Evolutionary conservation across 2,329 filamentous ascomycete species (phyloP).

Genomic region (Microcyclospora tardicrescens): DNA sequence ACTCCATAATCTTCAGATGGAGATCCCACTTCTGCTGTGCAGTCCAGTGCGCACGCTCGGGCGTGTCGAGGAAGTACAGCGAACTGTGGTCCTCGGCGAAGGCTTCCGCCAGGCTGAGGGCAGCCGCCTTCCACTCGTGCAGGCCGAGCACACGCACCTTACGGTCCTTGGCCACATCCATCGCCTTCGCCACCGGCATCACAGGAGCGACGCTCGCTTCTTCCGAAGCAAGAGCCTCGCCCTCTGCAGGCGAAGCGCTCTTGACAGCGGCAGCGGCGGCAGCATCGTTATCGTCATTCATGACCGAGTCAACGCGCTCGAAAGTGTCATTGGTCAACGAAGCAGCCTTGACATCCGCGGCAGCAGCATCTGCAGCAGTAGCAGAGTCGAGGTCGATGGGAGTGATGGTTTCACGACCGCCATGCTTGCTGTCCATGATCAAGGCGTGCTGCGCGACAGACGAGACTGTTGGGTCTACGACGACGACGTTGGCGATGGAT

Average conservation of each 20-base stretch:
- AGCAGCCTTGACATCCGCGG: neutral
- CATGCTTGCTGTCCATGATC: slow-evolving; percentile 11
- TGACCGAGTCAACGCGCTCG: slow-evolving; percentile 5
- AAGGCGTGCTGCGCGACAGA: slow-evolving; percentile 23
- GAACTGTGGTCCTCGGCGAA: slow-evolving; percentile 65
- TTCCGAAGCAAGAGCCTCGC: too few relatives aligned
- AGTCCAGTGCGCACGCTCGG: slow-evolving; percentile 50
- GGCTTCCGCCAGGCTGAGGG: slow-evolving; percentile 58
- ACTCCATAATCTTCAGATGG: slow-evolving; percentile 65
- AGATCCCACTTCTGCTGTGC: slow-evolving; percentile 61
- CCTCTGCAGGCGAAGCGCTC: too few relatives aligned
- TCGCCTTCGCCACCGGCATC: slow-evolving; percentile 6
- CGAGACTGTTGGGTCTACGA: slow-evolving; percentile 4
- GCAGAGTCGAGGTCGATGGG: neutral
- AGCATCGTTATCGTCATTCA: neutral
- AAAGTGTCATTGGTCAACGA: slow-evolving; percentile 1
- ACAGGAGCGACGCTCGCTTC: slow-evolving; percentile 1
- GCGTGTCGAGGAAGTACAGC: slow-evolving; percentile 60
- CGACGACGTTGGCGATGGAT: slow-evolving; percentile 12
- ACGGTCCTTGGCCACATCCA: slow-evolving; percentile 25
- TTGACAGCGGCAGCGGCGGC: neutral
- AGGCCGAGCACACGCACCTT: slow-evolving; percentile 50
- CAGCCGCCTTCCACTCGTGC: slow-evolving; percentile 58
- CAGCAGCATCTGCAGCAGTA: slow-evolving; percentile 2
- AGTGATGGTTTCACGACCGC: too few relatives aligned